Evolutionary conservation across 805 yeast species (phyloP), one percentile per base, ranked within the genome.

Genomic region (Saccharomycopsis capsularis): DNA sequence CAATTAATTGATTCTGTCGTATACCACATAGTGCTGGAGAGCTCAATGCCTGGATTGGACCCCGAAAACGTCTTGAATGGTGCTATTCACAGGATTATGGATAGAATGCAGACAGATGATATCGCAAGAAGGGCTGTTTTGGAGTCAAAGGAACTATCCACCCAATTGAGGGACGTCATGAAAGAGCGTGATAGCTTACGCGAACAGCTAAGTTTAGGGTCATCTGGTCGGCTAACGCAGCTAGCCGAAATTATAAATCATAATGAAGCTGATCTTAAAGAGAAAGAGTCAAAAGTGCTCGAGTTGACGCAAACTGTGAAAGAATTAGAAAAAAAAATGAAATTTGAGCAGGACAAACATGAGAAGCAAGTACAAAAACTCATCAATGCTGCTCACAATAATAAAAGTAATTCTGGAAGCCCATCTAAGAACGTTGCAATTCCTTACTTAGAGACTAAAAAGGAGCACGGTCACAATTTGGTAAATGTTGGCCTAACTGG

Each of bases 61-160:
- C 70, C 75, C 2, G 74, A 75, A 46, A 71, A 81, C n/a, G 79
- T 86, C 15, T 72, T 87, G 55, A 85, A 83, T 46, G 78, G 85
- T 42, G 86, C 95, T 1, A 80, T 90, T 32, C 88, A 85, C 58
- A 71, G 79, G 48, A 68, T 91, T 41, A 71, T 79, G 51, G 81
- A 87, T 39, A 74, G 85, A 24, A 71, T 90, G 59, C 81, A 81
- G 56, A 85, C 96, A 0, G 96, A 91, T 62, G 95, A 87, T 47
- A 81, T 82, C 65, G 95, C 95, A 11, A 71, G 80, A 46, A 73
- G 84, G 52, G 95, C 96, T 53, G 73, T 69, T 47, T 61, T 60
- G 47, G 88, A 76, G 47, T 71, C 81, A 34, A 73, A 74, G 57
- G 76, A 71, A 40, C 73, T 81, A 37, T 68, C 73, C 3, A 69